phyloP scores from a whole-genome alignment of 768 basidiomycete species.

The Naganishia vaughanmartiniae region DNA sequence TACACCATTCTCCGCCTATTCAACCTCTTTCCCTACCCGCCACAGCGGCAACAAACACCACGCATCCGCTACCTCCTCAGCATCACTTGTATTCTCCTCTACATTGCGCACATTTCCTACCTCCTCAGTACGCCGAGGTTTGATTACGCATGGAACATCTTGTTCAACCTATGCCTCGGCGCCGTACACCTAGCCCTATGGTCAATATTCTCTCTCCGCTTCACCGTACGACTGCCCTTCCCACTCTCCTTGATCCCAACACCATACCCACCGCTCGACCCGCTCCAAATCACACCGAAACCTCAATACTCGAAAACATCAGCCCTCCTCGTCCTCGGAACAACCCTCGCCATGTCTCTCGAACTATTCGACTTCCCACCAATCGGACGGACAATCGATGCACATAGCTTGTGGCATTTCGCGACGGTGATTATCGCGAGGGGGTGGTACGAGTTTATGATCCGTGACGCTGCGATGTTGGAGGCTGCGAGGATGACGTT shows the following conservation, averaged over 20 bases:
- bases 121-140: conserved; percentile 72
- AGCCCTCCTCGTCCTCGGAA: conserved; percentile 58
- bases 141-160: conserved; percentile 91
- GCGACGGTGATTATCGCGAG: conserved; percentile 72
- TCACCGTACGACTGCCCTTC: conserved; percentile 53
- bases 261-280: conserved; percentile 54
- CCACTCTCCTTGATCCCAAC: conserved; percentile 55
- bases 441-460: conserved; percentile 82
- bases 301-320: conserved; percentile 20
- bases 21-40: conserved; percentile 61
- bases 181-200: conserved; percentile 77
- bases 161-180: conserved; percentile 74
- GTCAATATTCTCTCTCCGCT: conserved; percentile 63
- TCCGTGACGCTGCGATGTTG: conserved; percentile 61
- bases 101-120: conserved; percentile 73
- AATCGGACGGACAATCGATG: conserved; percentile 70
- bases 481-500: conserved; percentile 25
- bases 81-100: conserved; percentile 60
- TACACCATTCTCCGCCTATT: conserved; percentile 72
- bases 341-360: conserved; percentile 70
- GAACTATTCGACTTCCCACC: conserved; percentile 93
- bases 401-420: conserved; percentile 90
- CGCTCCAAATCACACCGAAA: conserved; percentile 32
- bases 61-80: conserved; percentile 54
- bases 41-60: conserved; percentile 32